phyloP scores from a whole-genome alignment of 257 asterid genomes.

The Ehretia macrophylla region DNA sequence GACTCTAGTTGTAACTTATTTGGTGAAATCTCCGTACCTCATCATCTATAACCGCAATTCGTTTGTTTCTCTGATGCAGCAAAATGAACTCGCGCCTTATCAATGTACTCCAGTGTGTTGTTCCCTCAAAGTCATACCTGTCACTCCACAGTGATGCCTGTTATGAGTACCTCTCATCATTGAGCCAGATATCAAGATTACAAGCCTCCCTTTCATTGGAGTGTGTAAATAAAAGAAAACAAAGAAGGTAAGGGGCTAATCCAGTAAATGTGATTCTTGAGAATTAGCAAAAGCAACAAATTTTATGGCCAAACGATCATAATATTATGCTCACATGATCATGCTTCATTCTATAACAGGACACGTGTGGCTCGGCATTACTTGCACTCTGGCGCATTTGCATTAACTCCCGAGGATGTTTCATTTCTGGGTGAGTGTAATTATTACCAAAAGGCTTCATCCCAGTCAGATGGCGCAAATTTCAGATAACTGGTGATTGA shows the following conservation, averaged over 20 bases:
- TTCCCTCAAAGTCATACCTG: constrained; percentile 58
- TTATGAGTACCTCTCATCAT: constrained; percentile 72
- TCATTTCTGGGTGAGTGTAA: constrained; percentile 47
- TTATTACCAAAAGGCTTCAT: constrained; percentile 27
- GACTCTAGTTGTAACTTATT: too few species aligned
- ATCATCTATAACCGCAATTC: not conserved
- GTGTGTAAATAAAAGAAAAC: constrained; percentile 26
- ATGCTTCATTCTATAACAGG: constrained; percentile 40
- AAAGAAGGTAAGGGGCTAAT: constrained; percentile 56
- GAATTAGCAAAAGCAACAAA: constrained; percentile 1
- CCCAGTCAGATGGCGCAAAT: constrained; percentile 15
- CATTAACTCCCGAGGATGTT: constrained; percentile 63
- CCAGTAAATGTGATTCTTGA: constrained; percentile 9
- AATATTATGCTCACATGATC: constrained; percentile 17
- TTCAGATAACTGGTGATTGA: constrained; percentile 10
- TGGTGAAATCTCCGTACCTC: too few species aligned
- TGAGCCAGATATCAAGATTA: constrained; percentile 80
- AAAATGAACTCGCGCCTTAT: constrained; percentile 30
- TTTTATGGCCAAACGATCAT: not conserved
- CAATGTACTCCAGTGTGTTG: constrained; percentile 46
- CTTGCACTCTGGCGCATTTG: constrained; percentile 59
- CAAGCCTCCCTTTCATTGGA: constrained; percentile 56
- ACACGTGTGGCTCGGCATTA: constrained; percentile 58
- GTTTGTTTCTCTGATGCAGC: constrained; percentile 26
- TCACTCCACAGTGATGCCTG: constrained; percentile 58